Base-by-base conservation (phyloP, 73 alveolate species). In the Paramecium primaurelia region DNA sequence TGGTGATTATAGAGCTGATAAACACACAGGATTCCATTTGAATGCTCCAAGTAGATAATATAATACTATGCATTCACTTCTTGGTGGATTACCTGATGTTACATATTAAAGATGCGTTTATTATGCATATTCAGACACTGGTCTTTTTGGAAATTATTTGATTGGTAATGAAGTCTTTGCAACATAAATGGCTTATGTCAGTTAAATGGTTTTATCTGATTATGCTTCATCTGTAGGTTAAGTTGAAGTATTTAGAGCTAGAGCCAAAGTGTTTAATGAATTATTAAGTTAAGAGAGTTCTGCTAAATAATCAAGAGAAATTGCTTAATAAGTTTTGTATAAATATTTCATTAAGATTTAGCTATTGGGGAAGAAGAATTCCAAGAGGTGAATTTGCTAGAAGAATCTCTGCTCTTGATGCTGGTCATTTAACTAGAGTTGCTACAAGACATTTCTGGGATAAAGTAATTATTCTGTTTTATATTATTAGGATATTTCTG, bases 1-100 rank as follows among this genome's bases (percentile, higher is more conserved):
- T 40, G 98, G 98, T 20, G 59, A 38, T 58, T 96, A 92, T 92
- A 93, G 94, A 90, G 90, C 95, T 25, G 97, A 96, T 30, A 94
- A 95, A 92, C 71, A 88, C 54, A 89, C 96, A 58, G 96, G 97
- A 54, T 96, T 93, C 92, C 97, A 96, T 95, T 44, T 96, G 83
- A 96, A 95, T 77, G 95, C 96, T 84, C 92, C 94, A 34, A 59
- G 73, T 47, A 96, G 95, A 83, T 96, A 96, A 93, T 96, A 94
- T 86, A 94, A 95, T 92, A 49, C 95, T 2, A 60, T 96, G 86
- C 98, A 96, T 86, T 92, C 96, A 30, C 80, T 91, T 42, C 86
- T 96, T 11, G 97, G 98, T 71, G 96, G 93, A 58, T 92, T 95
- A 58, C 97, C 97, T 14, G 98, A 96, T 91, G 97, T 96, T 28